Percentiles rank a stretch among this genome's conserved stretches.
These are phyloP conservation scores for Mycena citricolor DNA, from an alignment of 1,284 basidiomycete genomes.

Conservation along the genomic window DNA sequence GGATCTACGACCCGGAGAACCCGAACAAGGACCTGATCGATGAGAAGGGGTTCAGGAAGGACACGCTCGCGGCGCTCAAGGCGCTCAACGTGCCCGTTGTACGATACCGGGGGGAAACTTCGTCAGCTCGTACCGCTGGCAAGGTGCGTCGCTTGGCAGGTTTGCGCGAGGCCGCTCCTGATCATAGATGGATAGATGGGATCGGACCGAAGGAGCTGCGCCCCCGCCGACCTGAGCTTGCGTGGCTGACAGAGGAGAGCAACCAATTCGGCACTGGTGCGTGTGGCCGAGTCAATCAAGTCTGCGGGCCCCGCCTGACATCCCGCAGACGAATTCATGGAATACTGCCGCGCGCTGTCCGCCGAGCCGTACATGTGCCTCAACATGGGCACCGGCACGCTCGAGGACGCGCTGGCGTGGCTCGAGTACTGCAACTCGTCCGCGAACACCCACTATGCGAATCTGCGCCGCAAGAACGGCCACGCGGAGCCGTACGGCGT, in stretches of 20 bases:
- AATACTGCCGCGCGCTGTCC: conserved; percentile 47
- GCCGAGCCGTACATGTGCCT: conserved; percentile 63
- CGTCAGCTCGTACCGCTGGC: conserved; percentile 67
- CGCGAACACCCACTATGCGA: conserved; percentile 55
- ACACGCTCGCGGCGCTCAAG: conserved; percentile 54
- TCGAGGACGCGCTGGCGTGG: conserved; percentile 66
- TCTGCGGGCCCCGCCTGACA: neutral
- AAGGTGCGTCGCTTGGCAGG: conserved; percentile 34
- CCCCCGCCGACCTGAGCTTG: conserved; percentile 59
- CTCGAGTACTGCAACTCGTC: conserved; percentile 65
- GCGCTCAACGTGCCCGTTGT: conserved; percentile 58
- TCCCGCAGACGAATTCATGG: conserved; percentile 40
- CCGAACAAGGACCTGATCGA: conserved; percentile 37
- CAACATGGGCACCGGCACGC: conserved; percentile 66
- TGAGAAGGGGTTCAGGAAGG: conserved; percentile 50
- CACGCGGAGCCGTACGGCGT: conserved; percentile 58
- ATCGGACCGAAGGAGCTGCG: conserved; percentile 54
- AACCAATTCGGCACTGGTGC: conserved; percentile 63
- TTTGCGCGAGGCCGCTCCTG: neutral
- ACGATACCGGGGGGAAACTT: conserved; percentile 60
- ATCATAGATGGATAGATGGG: conserved; percentile 38
- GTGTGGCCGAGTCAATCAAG: neutral
- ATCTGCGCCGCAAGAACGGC: conserved; percentile 59
- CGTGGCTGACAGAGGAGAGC: conserved; percentile 63
- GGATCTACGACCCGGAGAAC: conserved; percentile 51